These are phyloP conservation scores for Eucalyptus regnans DNA, from an alignment of 345 rosid genomes.

Conservation along the genomic window DNA sequence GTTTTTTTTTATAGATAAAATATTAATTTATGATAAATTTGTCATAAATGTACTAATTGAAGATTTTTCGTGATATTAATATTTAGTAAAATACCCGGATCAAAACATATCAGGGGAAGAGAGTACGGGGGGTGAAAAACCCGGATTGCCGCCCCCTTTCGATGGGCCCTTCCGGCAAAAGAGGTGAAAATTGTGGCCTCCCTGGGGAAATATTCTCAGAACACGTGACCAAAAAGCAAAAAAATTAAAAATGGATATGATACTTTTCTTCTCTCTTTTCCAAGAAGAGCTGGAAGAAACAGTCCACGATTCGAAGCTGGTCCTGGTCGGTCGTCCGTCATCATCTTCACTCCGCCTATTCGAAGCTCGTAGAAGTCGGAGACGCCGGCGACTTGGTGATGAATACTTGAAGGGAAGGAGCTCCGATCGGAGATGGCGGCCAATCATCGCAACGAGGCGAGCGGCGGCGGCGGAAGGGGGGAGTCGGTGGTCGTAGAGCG, in stretches of 20 bases:
- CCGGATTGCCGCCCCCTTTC: background rate
- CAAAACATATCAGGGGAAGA: background rate
- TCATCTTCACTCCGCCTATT: background rate
- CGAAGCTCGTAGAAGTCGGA: background rate
- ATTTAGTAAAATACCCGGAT: no score
- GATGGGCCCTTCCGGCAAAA: background rate
- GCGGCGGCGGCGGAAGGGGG: conserved; percentile 6
- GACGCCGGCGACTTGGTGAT: background rate
- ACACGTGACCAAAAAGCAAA: background rate
- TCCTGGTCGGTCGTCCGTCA: background rate
- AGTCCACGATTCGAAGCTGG: no score
- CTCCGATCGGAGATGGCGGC: conserved; percentile 15
- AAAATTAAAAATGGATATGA: background rate
- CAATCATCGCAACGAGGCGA: conserved; percentile 42
- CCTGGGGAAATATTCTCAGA: background rate
- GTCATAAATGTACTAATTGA: accelerated
- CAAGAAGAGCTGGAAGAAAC: no score
- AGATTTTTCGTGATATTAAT: no score
- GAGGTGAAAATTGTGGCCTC: background rate
- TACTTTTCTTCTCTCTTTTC: no score
- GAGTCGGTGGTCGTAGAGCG: conserved; percentile 52
- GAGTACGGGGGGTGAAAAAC: background rate
- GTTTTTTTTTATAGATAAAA: no score
- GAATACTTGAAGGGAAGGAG: background rate
- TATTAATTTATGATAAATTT: no score